Evolutionary conservation across 139 green algal species (phyloP), one percentile per base, ranked within the genome.

Genomic region (Limnomonas spitsbergensis): DNA sequence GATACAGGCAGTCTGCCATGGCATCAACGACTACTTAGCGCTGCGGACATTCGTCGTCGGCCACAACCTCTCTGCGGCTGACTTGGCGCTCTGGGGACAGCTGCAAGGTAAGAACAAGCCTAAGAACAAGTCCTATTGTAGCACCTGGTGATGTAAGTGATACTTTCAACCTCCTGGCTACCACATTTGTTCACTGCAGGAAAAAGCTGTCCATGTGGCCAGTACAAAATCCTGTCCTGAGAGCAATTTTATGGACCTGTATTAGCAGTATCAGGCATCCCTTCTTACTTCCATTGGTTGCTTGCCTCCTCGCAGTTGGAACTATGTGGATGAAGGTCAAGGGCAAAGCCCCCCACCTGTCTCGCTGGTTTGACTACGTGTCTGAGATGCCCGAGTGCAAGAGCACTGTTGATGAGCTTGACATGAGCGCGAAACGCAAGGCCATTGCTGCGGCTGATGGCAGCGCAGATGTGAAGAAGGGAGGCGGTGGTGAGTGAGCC

Each of bases 41-140:
- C 82, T 95, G 69, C 84, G 94, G 69, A 95, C 92, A 31, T 97
- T 90, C 83, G 80, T 98, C 20, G 94, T 94, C 1, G 95, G 93
- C 80, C 83, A 94, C 76, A 37, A 35, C 2, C 66, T 94, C 2
- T 92, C 89, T 1, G 36, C 94, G 27, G 96, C 95, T 0, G 96
- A 99, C 84, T 4, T 97, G 9, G 90, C 87, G 0, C 76, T 94
- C 7, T 99, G 95, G 95, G 91, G 89, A 4, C 85, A 92, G 77
- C 83, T 98, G 73, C 87, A 90, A 38, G 84, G 88, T 90, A 56
- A 66, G 77, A 35, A n/a, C n/a, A n/a, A n/a, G n/a, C n/a, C n/a
- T n/a, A n/a, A 34, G 4, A 26, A 9, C 2, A 32, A 32, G 47
- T 14, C 20, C 47, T 20, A 61, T 29, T 14, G 47, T 61, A 20